A percentile compares a stretch with the other conserved stretches of the same genome.
Conservation (phyloP, 441 rosid genomes). For the Monsonia emarginata region DNA sequence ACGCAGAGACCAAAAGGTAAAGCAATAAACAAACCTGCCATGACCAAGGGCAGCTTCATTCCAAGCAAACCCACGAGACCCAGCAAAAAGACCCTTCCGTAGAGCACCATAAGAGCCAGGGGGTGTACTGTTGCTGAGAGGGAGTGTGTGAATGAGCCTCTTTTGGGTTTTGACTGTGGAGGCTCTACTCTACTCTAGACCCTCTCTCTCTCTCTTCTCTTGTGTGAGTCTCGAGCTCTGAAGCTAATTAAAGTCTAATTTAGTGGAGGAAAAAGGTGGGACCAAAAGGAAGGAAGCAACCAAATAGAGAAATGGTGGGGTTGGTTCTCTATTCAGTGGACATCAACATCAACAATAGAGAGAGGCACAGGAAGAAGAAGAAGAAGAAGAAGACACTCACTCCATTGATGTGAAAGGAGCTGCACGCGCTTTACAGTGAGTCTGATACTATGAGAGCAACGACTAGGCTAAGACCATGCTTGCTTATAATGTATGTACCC, state of each 20-base stretch:
- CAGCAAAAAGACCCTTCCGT: conserved; percentile 29
- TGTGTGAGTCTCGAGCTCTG: background rate
- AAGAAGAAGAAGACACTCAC: too few species aligned
- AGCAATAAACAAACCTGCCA: conserved; percentile 40
- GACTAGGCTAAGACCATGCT: background rate
- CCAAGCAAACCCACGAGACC: conserved; percentile 39
- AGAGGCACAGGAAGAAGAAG: too few species aligned
- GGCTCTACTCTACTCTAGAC: background rate
- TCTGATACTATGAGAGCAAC: background rate
- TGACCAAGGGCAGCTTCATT: conserved; percentile 36
- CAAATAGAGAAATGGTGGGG: background rate
- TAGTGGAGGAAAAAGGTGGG: background rate
- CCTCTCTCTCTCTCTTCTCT: background rate
- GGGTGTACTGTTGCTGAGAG: background rate
- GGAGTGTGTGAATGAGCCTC: background rate
- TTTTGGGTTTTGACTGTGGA: background rate
- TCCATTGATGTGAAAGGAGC: background rate
- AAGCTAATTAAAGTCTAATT: background rate
- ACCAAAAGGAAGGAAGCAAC: background rate
- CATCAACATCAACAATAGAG: background rate
- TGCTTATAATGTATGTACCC: background rate
- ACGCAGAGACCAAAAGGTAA: conserved; percentile 1
- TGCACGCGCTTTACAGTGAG: background rate
- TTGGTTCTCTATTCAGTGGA: background rate
- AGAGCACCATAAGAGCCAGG: conserved; percentile 31